Conservation (phyloP, 2,329 filamentous ascomycete species). For the Coccinonectria pachysandricola region DNA sequence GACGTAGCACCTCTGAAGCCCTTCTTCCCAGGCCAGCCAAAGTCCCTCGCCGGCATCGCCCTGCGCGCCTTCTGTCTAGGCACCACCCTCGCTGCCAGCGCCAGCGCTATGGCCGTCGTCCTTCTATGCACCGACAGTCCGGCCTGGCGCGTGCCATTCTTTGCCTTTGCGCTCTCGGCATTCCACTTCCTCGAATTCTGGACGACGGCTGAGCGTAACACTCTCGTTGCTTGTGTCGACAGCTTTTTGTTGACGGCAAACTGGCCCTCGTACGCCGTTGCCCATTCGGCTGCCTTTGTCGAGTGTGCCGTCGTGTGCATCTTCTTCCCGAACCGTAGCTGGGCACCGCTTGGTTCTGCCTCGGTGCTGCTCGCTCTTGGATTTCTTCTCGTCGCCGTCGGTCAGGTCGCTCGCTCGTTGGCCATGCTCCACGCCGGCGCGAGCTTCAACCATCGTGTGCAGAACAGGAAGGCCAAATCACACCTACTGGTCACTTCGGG, state of each 20-base stretch:
- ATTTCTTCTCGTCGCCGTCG: conserved; percentile 51
- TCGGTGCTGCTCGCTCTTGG: conserved; percentile 44
- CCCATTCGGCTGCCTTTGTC: conserved; percentile 62
- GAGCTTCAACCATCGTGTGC: conserved; percentile 86
- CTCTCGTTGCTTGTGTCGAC: conserved; percentile 55
- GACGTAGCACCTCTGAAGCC: conserved; percentile 21
- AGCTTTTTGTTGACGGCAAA: conserved; percentile 81
- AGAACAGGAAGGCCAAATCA: conserved; percentile 53
- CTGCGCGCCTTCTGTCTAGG: conserved; percentile 47
- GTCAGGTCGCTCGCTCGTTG: conserved; percentile 65
- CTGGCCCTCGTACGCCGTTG: conserved; percentile 73
- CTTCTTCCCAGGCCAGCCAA: conserved; percentile 36
- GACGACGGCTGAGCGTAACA: conserved; percentile 79
- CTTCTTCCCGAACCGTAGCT: conserved; percentile 40
- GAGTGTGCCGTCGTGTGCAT: conserved; percentile 58
- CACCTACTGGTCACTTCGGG: conserved; percentile 79
- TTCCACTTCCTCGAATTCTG: conserved; percentile 98
- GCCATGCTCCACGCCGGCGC: conserved; percentile 85
- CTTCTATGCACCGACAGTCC: conserved; percentile 31
- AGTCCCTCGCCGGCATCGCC: conserved; percentile 51
- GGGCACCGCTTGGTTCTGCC: conserved; percentile 35
- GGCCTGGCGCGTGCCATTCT: conserved; percentile 55
- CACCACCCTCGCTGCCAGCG: conserved; percentile 27
- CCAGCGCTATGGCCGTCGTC: conserved; percentile 21
- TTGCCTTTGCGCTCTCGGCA: conserved; percentile 55